Evolutionary conservation across 2,329 filamentous ascomycete genomes (phyloP), one percentile per base, ranked within the genome.

Genomic region (Cercospora sojina): DNA sequence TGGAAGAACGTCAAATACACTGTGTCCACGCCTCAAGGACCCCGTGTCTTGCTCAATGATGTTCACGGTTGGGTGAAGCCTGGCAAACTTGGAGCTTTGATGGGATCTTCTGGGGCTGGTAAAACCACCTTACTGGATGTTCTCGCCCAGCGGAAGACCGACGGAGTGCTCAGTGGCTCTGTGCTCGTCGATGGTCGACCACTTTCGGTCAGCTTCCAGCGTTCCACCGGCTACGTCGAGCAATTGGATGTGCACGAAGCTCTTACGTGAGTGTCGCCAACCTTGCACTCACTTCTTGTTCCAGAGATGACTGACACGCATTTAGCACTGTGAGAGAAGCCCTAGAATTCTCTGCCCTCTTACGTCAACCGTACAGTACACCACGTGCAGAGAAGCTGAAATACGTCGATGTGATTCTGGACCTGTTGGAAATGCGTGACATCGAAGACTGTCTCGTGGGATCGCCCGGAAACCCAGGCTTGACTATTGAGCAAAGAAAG

Each of bases 1-100:
- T 97, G 92, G 90, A 90, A 93, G 75, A 83, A 90, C 70, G 87
- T 97, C 67, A 91, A 89, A 75, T 97, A 96, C 76, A 90, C 86
- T 0, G 90, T 92, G 65, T 79, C 80, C 4, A 81, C 80, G 29
- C 74, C 81, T 23, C 76, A 77, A 32, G 78, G 78, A 1, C 79
- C 82, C 47, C 74, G 80, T n/a, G 76, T 74, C 5, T 76, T 90
- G 3, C 77, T 90, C 12, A 82, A 87, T 66, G 82, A 88, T 66
- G 84, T 90, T 5, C 83, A 87, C 70, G 92, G 88, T 3, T 93
- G 89, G 71, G 90, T 93, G 60, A 87, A 89, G 68, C 91, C 91
- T 1, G 91, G 91, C 31, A 86, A 89, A 71, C 83, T 94, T 9
- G 93, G 90, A 3, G 91, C 91, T 2, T 81, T 95, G 1, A 92